Percentiles rank a stretch among this genome's conserved stretches.
Evolutionary conservation across 371 early-diverging fungal genomes (phyloP).

Genomic region (Mortierella sp.): DNA sequence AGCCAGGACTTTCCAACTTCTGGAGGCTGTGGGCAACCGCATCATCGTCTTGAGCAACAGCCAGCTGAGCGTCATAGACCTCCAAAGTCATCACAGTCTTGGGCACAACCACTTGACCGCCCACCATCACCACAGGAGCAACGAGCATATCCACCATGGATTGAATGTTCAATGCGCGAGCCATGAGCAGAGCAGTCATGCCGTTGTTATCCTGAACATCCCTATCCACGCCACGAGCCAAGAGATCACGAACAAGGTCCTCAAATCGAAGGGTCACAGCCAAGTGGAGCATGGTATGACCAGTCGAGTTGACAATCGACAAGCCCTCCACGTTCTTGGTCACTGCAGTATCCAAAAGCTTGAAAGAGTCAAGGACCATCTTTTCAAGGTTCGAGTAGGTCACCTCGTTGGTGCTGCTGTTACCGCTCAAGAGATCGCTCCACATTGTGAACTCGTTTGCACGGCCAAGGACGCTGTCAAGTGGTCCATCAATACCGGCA

Average conservation of each 20-base stretch:
- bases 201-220: conserved; percentile 47
- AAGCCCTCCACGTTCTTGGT: conserved; percentile 35
- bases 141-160: conserved; percentile 28
- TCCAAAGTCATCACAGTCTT: not conserved
- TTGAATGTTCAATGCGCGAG: conserved; percentile 26
- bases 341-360: conserved; percentile 19
- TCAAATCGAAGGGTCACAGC: conserved; percentile 34
- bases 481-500: conserved; percentile 43
- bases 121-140: not conserved
- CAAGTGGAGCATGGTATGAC: conserved; percentile 50
- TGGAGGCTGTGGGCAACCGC: conserved; percentile 30
- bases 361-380: conserved; percentile 38
- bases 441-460: conserved; percentile 47
- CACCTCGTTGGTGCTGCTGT: not conserved
- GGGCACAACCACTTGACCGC: not conserved
- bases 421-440: conserved; percentile 41
- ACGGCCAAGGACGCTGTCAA: conserved; percentile 40
- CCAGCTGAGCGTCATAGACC: not conserved
- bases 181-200: conserved; percentile 33
- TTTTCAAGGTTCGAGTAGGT: conserved; percentile 29
- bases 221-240: conserved; percentile 26
- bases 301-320: conserved; percentile 35
- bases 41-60: not conserved
- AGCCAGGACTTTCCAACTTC: conserved; percentile 39
- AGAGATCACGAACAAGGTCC: conserved; percentile 28